A percentile compares a stretch with the other conserved stretches of the same genome.
phyloP scores from a whole-genome alignment of 1,284 basidiomycete genomes.

The Sutorius eximius region DNA sequence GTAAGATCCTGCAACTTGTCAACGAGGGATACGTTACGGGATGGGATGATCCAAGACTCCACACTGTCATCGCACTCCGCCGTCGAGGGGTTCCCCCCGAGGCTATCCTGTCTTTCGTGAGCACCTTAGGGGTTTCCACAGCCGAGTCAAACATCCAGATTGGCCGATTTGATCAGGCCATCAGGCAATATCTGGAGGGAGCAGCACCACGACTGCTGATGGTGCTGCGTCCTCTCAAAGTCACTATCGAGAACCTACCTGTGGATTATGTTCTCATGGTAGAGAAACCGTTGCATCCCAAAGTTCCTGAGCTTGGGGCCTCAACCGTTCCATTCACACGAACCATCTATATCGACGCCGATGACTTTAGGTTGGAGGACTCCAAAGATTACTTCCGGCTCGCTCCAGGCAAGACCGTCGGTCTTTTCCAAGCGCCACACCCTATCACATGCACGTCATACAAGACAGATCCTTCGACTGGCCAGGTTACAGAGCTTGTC shows the following conservation, averaged over 20 bases:
- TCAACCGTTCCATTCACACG: slow-evolving; percentile 87
- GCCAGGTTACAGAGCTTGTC: slow-evolving; percentile 77
- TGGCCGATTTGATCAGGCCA: slow-evolving; percentile 85
- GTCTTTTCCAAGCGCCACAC: slow-evolving; percentile 92
- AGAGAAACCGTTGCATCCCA: slow-evolving; percentile 94
- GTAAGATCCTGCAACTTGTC: slow-evolving; percentile 92
- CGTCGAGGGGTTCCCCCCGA: slow-evolving; percentile 95
- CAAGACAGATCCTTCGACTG: slow-evolving; percentile 71
- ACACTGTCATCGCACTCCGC: slow-evolving; percentile 94
- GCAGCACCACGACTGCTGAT: slow-evolving; percentile 89
- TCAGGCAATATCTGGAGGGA: slow-evolving; percentile 90
- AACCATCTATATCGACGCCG: slow-evolving; percentile 89
- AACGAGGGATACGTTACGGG: slow-evolving; percentile 82
- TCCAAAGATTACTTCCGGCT: slow-evolving; percentile 97
- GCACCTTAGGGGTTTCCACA: slow-evolving; percentile 90
- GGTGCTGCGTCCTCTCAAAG: slow-evolving; percentile 89
- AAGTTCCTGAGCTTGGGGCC: slow-evolving; percentile 85
- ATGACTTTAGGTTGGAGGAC: slow-evolving; percentile 92
- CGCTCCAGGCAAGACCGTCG: slow-evolving; percentile 96
- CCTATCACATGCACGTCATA: slow-evolving; percentile 94
- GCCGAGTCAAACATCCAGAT: slow-evolving; percentile 84
- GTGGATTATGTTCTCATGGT: slow-evolving; percentile 85
- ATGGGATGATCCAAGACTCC: slow-evolving; percentile 99
- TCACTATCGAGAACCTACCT: slow-evolving; percentile 88
- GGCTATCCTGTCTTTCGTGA: slow-evolving; percentile 92